These are phyloP conservation scores for Lentinula boryana DNA, from an alignment of 768 basidiomycete genomes.

Conservation along the genomic window DNA sequence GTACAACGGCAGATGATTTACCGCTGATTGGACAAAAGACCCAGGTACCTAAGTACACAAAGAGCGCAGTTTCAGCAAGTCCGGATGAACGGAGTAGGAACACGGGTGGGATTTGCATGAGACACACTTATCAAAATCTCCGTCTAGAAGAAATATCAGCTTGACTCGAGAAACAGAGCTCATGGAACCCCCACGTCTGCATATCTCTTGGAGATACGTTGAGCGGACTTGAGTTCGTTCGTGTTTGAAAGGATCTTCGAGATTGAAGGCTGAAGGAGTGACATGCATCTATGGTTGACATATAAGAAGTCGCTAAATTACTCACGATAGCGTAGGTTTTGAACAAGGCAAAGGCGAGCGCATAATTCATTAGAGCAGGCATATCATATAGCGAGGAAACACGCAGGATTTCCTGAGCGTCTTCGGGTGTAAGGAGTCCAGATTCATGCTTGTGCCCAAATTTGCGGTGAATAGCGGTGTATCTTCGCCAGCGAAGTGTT, in stretches of 20 bases:
- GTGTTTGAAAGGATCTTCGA: conserved; percentile 37
- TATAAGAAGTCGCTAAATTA: neutral
- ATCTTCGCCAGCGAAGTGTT: conserved; percentile 34
- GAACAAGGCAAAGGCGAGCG: conserved; percentile 44
- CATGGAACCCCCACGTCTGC: conserved; percentile 34
- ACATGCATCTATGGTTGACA: neutral
- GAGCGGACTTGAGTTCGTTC: conserved; percentile 28
- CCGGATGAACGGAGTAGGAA: neutral
- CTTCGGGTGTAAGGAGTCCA: conserved; percentile 31
- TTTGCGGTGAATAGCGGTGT: conserved; percentile 33
- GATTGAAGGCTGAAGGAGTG: conserved; percentile 33
- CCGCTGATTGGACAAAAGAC: conserved; percentile 26
- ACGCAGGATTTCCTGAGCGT: conserved; percentile 37
- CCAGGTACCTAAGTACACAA: conserved; percentile 24
- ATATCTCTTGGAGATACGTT: conserved; percentile 35
- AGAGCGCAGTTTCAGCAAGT: neutral
- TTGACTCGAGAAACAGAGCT: neutral
- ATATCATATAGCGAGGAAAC: conserved; percentile 35
- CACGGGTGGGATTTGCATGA: neutral
- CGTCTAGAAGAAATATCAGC: conserved; percentile 23
- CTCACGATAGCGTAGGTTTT: conserved; percentile 46
- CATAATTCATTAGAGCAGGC: conserved; percentile 33
- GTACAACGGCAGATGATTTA: neutral
- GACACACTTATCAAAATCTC: conserved; percentile 35
- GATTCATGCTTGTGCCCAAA: conserved; percentile 27